phyloP scores from a whole-genome alignment of 129 eudicot genomes.

The Flaveria sonorensis region DNA sequence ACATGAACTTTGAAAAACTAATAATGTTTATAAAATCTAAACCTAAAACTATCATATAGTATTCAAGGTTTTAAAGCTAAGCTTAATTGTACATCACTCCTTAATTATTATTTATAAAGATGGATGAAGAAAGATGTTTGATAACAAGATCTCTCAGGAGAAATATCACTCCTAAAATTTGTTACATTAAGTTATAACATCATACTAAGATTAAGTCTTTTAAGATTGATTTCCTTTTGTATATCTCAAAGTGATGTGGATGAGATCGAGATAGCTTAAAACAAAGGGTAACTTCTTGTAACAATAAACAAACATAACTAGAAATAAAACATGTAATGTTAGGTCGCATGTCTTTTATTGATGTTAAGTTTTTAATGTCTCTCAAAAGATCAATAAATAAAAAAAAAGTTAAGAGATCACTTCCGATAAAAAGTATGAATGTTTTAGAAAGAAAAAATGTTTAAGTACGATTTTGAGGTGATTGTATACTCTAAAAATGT shows the following conservation, averaged over 20 bases:
- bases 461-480: conserved; percentile 6
- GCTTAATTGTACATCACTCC: neutral
- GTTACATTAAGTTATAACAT: neutral
- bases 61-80: neutral
- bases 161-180: neutral
- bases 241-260: conserved; percentile 5
- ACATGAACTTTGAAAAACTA: neutral
- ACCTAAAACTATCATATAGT: neutral
- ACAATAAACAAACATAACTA: too few species aligned
- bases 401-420: conserved; percentile 1
- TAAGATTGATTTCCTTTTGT: conserved; percentile 18
- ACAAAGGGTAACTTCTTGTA: neutral
- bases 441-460: conserved; percentile 16
- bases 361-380: neutral
- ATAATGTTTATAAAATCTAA: conserved; percentile 7
- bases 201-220: neutral
- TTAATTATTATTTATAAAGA: neutral
- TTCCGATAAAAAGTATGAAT: neutral
- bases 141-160: neutral
- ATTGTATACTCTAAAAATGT: neutral
- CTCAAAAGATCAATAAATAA: too few species aligned
- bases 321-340: too few species aligned
- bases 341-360: neutral
- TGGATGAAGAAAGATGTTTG: neutral
- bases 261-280: neutral